A percentile compares a stretch with the other conserved stretches of the same genome.
These are phyloP conservation scores for Ophiostoma angusticollis DNA, from an alignment of 2,329 filamentous ascomycete species.

Conservation along the genomic window DNA sequence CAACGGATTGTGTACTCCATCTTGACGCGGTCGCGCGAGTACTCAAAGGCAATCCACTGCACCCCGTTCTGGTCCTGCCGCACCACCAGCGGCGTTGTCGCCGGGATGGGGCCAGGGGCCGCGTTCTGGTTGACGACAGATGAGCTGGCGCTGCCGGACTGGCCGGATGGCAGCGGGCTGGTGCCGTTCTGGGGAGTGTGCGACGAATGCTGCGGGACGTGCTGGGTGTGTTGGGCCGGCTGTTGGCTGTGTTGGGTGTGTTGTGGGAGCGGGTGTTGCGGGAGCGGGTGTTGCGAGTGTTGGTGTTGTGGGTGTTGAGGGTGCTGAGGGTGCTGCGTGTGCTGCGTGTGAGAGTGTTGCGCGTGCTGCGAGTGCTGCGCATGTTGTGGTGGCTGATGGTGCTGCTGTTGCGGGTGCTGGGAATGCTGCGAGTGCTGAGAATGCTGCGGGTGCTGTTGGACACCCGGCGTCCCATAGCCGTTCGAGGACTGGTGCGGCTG, in stretches of 20 bases:
- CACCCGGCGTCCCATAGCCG: constrained; percentile 10
- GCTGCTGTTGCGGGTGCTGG: constrained; percentile 6
- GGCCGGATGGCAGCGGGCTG: constrained; percentile 8
- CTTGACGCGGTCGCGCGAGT: constrained; percentile 92
- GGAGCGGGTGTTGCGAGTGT: constrained; percentile 9
- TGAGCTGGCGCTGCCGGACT: constrained; percentile 14
- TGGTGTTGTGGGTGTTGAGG: constrained; percentile 8
- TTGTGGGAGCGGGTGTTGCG: background rate
- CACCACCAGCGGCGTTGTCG: constrained; percentile 88
- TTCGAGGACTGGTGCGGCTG: constrained; percentile 8
- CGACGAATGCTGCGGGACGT: constrained; percentile 3
- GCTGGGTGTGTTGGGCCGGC: constrained; percentile 17
- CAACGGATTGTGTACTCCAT: constrained; percentile 99
- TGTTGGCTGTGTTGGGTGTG: constrained; percentile 1
- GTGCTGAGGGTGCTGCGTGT: constrained; percentile 20
- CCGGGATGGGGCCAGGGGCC: constrained; percentile 89
- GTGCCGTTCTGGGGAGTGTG: constrained; percentile 10
- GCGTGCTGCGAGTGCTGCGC: constrained; percentile 2
- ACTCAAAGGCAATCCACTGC: constrained; percentile 98
- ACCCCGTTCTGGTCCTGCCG: constrained; percentile 92
- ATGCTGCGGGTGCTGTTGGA: constrained; percentile 4
- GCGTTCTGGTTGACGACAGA: constrained; percentile 62
- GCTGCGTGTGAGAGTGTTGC: constrained; percentile 3
- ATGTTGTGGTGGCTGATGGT: constrained; percentile 6
- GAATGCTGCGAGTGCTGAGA: constrained; percentile 1